These are phyloP conservation scores for Phaeophleospora eucalypticola DNA, from an alignment of 2,329 filamentous ascomycete species.

Conservation along the genomic window DNA sequence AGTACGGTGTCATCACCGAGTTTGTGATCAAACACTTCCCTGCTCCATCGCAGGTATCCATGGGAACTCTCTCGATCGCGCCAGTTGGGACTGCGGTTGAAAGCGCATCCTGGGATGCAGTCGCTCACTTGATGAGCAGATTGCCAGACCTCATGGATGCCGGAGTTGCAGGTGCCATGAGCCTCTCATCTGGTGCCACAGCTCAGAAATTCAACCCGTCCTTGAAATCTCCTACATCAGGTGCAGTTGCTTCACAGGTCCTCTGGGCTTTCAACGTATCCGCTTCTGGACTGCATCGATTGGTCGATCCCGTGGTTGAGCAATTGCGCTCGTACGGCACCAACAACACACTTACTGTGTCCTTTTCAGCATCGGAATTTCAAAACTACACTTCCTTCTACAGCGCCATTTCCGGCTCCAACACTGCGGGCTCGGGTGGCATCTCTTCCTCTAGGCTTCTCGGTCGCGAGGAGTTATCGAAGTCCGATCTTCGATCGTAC, in stretches of 20 bases:
- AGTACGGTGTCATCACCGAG: conserved; percentile 53
- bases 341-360: conserved; percentile 8
- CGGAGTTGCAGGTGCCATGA: conserved; percentile 26
- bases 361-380: conserved; percentile 21
- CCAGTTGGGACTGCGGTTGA: conserved; percentile 26
- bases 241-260: conserved; percentile 26
- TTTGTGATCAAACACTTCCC: conserved; percentile 33
- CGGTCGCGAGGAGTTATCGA: conserved; percentile 29
- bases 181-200: conserved; percentile 10
- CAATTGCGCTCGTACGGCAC: conserved; percentile 6
- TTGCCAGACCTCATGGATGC: conserved; percentile 32
- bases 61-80: conserved; percentile 15
- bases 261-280: conserved; percentile 31
- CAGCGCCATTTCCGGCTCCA: conserved; percentile 24
- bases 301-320: conserved; percentile 18
- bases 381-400: conserved; percentile 28
- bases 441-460: conserved; percentile 36
- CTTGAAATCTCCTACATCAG: conserved; percentile 29
- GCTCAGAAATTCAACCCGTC: conserved; percentile 33
- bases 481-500: conserved; percentile 16
- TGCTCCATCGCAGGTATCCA: conserved; percentile 11
- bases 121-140: conserved; percentile 27
- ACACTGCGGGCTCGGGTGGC: conserved; percentile 31
- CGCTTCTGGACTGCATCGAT: conserved; percentile 10
- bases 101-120: conserved; percentile 32